phyloP scores from a whole-genome alignment of 164 flowering plant genomes.

The Piper longum region DNA sequence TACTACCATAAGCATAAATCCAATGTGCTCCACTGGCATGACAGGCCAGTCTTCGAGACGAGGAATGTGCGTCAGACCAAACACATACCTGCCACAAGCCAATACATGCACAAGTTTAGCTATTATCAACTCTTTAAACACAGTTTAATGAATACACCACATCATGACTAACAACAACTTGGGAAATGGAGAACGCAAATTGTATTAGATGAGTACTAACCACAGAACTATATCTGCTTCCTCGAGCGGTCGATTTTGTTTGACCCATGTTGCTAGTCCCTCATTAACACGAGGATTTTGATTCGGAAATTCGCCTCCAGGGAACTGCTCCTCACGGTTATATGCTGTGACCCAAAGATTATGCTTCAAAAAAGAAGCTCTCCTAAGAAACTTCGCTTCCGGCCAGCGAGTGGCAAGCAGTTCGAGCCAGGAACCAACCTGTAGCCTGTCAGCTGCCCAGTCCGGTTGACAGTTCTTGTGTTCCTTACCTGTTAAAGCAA shows the following conservation, averaged over 20 bases:
- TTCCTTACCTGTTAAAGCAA: conserved; percentile 42
- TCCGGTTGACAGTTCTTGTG: conserved; percentile 72
- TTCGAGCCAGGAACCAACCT: conserved; percentile 81
- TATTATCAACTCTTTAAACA: not conserved
- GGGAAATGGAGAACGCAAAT: not conserved
- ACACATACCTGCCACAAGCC: conserved; percentile 49
- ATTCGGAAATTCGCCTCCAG: conserved; percentile 90
- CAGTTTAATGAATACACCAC: not conserved
- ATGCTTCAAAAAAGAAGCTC: conserved; percentile 82
- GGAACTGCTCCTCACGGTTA: conserved; percentile 55
- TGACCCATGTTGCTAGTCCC: conserved; percentile 75
- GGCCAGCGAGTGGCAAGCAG: conserved; percentile 80
- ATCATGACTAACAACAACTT: no score
- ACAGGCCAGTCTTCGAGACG: conserved; percentile 91
- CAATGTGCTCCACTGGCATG: conserved; percentile 79
- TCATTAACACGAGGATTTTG: conserved; percentile 85
- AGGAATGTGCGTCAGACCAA: conserved; percentile 76
- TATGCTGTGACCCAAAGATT: conserved; percentile 82
- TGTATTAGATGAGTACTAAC: conserved; percentile 24
- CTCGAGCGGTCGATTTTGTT: conserved; percentile 59
- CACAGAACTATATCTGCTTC: conserved; percentile 78
- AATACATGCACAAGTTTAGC: not conserved
- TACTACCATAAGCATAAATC: conserved; percentile 77
- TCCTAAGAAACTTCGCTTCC: conserved; percentile 67
- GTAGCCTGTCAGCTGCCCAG: conserved; percentile 78